phyloP scores from a whole-genome alignment of 352 stramenopile species.

The Aphanomyces cochlioides region DNA sequence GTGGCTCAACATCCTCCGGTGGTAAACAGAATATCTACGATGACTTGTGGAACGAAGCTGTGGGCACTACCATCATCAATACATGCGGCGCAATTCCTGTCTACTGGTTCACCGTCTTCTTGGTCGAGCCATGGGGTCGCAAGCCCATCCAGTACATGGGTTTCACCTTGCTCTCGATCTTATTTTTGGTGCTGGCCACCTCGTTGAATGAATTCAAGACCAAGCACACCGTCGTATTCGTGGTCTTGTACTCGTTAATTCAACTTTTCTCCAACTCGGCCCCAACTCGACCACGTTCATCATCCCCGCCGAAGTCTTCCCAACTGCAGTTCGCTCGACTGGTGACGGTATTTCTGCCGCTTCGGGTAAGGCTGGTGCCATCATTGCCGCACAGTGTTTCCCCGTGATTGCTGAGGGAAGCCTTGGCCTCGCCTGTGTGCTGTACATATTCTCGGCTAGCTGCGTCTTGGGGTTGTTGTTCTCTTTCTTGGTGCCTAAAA shows the following conservation, averaged over 20 bases:
- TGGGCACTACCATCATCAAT: constrained; percentile 47
- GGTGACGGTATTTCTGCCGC: constrained; percentile 81
- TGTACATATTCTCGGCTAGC: constrained; percentile 48
- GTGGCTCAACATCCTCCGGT: constrained; percentile 35
- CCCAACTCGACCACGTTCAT: constrained; percentile 85
- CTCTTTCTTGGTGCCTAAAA: constrained; percentile 52
- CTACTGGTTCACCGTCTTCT: constrained; percentile 63
- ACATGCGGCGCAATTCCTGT: constrained; percentile 48
- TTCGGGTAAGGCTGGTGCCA: constrained; percentile 67
- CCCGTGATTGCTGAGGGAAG: constrained; percentile 42
- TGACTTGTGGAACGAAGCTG: constrained; percentile 43
- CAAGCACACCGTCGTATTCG: constrained; percentile 39
- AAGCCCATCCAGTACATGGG: constrained; percentile 62
- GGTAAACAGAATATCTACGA: constrained; percentile 50
- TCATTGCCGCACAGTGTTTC: constrained; percentile 51
- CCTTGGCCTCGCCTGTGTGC: constrained; percentile 45
- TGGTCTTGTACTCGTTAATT: constrained; percentile 51
- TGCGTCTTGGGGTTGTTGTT: constrained; percentile 48
- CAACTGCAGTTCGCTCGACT: constrained; percentile 71
- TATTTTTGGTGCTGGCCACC: constrained; percentile 52
- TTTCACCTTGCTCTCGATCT: constrained; percentile 42
- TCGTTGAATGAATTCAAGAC: constrained; percentile 46
- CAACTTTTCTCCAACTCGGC: constrained; percentile 65
- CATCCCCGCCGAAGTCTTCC: constrained; percentile 79
- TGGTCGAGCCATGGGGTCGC: constrained; percentile 49